Conservation (phyloP, 257 asterid genomes). For the Agastache rugosa region DNA sequence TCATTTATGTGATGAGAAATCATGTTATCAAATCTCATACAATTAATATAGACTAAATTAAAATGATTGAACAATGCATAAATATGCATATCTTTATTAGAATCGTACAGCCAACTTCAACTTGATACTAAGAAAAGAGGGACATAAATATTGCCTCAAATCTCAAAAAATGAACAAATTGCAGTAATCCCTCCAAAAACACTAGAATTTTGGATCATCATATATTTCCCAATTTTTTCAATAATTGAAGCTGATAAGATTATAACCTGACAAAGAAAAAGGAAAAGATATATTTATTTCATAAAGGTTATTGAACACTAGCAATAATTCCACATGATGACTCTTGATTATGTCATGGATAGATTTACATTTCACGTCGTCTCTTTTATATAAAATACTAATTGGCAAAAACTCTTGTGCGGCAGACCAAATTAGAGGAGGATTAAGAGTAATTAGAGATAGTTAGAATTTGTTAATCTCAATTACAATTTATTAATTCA, state of each 20-base stretch:
- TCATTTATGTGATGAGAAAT: neutral
- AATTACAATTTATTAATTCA: too few species aligned
- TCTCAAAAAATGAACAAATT: slow-evolving; percentile 1
- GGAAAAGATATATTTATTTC: neutral
- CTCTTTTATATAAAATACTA: neutral
- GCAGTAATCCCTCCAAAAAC: slow-evolving; percentile 28
- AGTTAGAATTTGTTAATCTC: too few species aligned
- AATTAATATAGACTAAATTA: neutral
- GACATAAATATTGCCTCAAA: slow-evolving; percentile 1
- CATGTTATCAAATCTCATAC: neutral
- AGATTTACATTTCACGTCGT: neutral
- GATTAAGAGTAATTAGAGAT: too few species aligned
- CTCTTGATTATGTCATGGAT: slow-evolving; percentile 1
- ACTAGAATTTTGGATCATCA: slow-evolving; percentile 14
- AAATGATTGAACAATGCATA: neutral
- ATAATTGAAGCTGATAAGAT: slow-evolving; percentile 25
- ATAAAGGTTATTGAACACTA: neutral
- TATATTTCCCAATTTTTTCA: neutral
- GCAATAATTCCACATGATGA: neutral
- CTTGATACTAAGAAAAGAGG: slow-evolving; percentile 1
- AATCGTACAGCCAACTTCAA: slow-evolving; percentile 17
- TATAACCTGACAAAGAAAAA: neutral
- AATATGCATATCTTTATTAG: neutral
- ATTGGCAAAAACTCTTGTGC: too few species aligned
- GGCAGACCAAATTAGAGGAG: too few species aligned